Conservation (phyloP, 139 green algal genomes). For the Edaphochlamys debaryana region DNA sequence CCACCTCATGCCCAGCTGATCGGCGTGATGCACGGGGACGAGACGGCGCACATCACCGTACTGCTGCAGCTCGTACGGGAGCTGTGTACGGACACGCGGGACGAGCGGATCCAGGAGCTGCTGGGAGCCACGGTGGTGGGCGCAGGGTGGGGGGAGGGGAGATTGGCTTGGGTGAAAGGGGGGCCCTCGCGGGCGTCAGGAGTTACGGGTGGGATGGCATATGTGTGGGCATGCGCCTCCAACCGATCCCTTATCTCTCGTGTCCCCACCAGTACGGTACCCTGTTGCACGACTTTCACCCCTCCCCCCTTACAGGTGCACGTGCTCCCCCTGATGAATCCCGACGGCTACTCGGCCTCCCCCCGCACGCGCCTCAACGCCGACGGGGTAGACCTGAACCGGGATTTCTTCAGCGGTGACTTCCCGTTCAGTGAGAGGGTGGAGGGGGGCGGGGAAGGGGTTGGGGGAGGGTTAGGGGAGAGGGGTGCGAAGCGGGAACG, state of each 20-base stretch:
- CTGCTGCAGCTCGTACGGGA: slow-evolving; percentile 16
- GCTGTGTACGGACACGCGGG: not conserved
- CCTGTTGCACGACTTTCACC: too few species aligned
- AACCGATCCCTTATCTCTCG: too few species aligned
- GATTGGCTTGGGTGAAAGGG: too few species aligned
- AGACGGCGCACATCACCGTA: slow-evolving; percentile 10
- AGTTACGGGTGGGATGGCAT: too few species aligned
- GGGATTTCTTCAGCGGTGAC: not conserved
- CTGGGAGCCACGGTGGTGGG: not conserved
- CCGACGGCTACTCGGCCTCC: slow-evolving; percentile 3
- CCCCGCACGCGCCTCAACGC: slow-evolving; percentile 1
- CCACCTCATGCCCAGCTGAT: not conserved
- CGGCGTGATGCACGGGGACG: slow-evolving; percentile 37
- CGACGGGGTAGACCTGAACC: slow-evolving; percentile 31
- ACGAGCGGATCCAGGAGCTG: not conserved
- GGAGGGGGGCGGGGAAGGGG: too few species aligned
- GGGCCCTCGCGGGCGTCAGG: too few species aligned
- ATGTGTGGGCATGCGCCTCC: too few species aligned
- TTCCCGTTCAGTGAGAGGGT: slow-evolving; percentile 11
- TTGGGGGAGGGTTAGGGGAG: too few species aligned
- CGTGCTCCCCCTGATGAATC: slow-evolving; percentile 34
- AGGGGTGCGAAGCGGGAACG: too few species aligned
- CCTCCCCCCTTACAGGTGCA: slow-evolving; percentile 5
- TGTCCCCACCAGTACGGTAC: too few species aligned
- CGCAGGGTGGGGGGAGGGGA: too few species aligned